A percentile compares a stretch with the other conserved stretches of the same genome.
Conservation (phyloP, 2,329 filamentous ascomycete species). For the Fusarium pilosicola region DNA sequence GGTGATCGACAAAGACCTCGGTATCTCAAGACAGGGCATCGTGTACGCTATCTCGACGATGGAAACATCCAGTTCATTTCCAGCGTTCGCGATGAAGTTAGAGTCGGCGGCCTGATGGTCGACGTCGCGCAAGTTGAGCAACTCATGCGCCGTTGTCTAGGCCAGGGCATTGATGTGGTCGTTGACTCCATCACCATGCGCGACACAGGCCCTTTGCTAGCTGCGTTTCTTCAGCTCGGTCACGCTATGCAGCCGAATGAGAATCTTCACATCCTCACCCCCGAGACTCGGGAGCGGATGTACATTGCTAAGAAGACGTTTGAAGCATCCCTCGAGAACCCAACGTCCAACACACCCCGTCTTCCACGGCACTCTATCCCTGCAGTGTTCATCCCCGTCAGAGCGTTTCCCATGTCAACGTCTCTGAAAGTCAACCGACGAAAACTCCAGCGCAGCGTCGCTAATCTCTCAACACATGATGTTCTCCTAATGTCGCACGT, state of each 20-base stretch:
- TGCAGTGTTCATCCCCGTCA: constrained; percentile 59
- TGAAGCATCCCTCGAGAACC: constrained; percentile 53
- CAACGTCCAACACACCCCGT: not conserved
- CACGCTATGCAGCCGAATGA: constrained; percentile 51
- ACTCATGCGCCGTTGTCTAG: constrained; percentile 58
- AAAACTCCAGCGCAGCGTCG: constrained; percentile 58
- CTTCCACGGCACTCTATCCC: constrained; percentile 58
- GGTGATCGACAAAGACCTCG: constrained; percentile 41
- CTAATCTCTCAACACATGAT: constrained; percentile 55
- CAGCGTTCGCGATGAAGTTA: constrained; percentile 54
- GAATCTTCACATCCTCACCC: constrained; percentile 51
- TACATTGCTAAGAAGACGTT: constrained; percentile 57
- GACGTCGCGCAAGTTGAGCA: constrained; percentile 59
- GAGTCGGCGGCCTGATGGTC: constrained; percentile 53
- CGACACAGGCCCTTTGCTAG: constrained; percentile 55
- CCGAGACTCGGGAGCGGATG: constrained; percentile 55
- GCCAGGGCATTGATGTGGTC: constrained; percentile 58
- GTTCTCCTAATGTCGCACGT: constrained; percentile 54
- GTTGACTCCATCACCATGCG: constrained; percentile 60
- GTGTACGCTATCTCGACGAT: constrained; percentile 59
- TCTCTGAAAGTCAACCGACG: constrained; percentile 62
- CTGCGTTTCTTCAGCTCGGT: constrained; percentile 61
- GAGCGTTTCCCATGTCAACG: constrained; percentile 58
- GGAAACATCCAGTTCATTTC: constrained; percentile 61
- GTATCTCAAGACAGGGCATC: constrained; percentile 62